phyloP scores from a whole-genome alignment of 345 rosid genomes.

The Camelina sativa region DNA sequence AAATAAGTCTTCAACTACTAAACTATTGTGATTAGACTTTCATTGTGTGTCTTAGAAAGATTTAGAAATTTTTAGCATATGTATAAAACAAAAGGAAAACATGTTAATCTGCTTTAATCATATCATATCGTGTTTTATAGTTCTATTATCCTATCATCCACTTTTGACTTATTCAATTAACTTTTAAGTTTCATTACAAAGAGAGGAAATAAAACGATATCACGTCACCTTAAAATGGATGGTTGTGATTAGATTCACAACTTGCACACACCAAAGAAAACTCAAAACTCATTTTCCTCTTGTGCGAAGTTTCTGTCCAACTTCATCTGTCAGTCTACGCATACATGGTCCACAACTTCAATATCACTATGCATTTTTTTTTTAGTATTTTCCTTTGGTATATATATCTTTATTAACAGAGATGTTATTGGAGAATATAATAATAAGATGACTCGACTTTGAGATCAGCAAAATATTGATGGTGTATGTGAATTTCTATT shows the following conservation, averaged over 20 bases:
- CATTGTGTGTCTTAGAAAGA: background rate
- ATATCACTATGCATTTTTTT: background rate
- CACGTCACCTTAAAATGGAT: slow-evolving; percentile 2
- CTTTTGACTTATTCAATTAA: slow-evolving; percentile 34
- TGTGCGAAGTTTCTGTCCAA: background rate
- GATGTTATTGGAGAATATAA: background rate
- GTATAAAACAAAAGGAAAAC: background rate
- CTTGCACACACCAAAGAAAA: background rate
- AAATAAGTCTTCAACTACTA: background rate
- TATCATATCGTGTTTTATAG: slow-evolving; percentile 8
- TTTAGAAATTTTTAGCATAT: background rate
- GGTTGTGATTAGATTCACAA: slow-evolving; percentile 7
- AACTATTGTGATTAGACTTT: slow-evolving; percentile 2
- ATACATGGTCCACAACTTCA: background rate
- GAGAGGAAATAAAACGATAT: background rate
- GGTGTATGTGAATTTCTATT: too few relatives aligned
- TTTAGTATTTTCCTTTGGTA: background rate
- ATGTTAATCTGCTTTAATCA: background rate
- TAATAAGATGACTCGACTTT: background rate
- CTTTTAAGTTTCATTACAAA: slow-evolving; percentile 17
- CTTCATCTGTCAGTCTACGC: background rate
- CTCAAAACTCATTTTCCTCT: background rate
- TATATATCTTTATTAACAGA: background rate
- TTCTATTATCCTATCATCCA: slow-evolving; percentile 6
- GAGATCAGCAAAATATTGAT: background rate